Base-by-base conservation (phyloP, 2,329 filamentous ascomycete genomes). In the Aspergillus tubingensis region DNA sequence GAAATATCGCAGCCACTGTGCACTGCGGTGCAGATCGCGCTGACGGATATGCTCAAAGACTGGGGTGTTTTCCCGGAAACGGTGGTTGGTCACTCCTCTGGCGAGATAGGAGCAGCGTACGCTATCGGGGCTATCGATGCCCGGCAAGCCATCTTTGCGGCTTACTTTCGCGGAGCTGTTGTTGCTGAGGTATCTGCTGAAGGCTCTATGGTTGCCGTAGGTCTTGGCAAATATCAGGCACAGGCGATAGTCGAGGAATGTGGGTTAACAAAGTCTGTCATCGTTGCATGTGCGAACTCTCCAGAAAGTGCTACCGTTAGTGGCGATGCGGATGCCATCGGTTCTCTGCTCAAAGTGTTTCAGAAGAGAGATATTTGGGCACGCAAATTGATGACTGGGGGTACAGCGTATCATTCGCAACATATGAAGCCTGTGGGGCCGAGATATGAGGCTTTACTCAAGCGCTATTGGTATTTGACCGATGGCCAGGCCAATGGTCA, bases 31-130 rank as follows among this genome's bases (percentile, higher is more conserved):
- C 72, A 75, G 25, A 65, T 75, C 13, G 58, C 65, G 5, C 55
- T 73, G 3, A 67, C 74, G 4, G 59, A 70, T n/a, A 50, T 73
- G 13, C 62, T 75, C 2, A 58, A 58, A 0, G 60, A 67, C 0
- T 75, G 74, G 5, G 74, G 74, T 3, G 57, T 82, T 17, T 48
- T 54, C 0, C 74, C 79, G 5, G 39, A 60, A 2, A 74, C 72
- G 1, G 79, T 81, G 0, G 73, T 82, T 2, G 82, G 82, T 2
- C 82, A 84, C 63, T 83, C 81, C 0, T 80, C 78, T 0, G 82
- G 82, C 2, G 82, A 84, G 62, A 83, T 84, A 15, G 81, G 70
- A 0, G 81, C 81, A 0, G 82, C 80, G 0, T 85, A 83, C 62
- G 80, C 81, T 0, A 77, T 80, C 0, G 82, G 81, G 0, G 70